Evolutionary conservation across 305 asterid genomes (phyloP).

Genomic region (Andrographis paniculata): DNA sequence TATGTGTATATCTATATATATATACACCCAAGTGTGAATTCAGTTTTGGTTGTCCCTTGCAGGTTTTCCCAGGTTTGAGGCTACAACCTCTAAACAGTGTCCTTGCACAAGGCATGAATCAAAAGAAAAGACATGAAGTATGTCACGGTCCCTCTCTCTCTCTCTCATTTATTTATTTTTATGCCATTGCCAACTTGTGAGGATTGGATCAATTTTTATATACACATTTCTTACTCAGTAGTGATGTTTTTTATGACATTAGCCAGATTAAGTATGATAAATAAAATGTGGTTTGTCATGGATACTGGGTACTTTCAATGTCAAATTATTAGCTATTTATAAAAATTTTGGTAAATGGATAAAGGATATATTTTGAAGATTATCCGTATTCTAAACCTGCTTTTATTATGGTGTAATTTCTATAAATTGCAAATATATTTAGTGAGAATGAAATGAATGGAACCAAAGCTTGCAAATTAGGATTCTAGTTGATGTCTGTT

Average conservation of each 20-base stretch:
- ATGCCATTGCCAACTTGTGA: neutral
- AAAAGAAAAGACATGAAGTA: slow-evolving; percentile 92
- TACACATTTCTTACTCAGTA: no score
- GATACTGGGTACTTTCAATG: no score
- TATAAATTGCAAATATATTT: neutral
- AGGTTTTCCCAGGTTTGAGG: slow-evolving; percentile 61
- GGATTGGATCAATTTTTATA: no score
- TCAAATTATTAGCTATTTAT: no score
- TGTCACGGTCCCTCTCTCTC: slow-evolving; percentile 17
- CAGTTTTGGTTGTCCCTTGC: slow-evolving; percentile 20
- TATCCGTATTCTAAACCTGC: slow-evolving; percentile 3
- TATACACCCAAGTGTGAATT: slow-evolving; percentile 7
- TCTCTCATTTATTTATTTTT: neutral
- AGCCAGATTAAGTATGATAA: slow-evolving; percentile 1
- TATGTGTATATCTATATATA: no score
- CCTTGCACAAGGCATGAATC: slow-evolving; percentile 88
- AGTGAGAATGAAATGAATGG: no score
- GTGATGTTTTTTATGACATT: neutral
- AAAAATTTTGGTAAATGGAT: no score
- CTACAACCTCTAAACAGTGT: slow-evolving; percentile 47
- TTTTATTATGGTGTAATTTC: slow-evolving; percentile 1
- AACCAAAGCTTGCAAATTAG: no score
- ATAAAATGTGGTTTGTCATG: no score
- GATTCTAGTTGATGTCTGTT: no score
- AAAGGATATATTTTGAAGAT: slow-evolving; percentile 5